Evolutionary conservation across 2,329 filamentous ascomycete species (phyloP).

Genomic region (Dothideomycetes sp.): DNA sequence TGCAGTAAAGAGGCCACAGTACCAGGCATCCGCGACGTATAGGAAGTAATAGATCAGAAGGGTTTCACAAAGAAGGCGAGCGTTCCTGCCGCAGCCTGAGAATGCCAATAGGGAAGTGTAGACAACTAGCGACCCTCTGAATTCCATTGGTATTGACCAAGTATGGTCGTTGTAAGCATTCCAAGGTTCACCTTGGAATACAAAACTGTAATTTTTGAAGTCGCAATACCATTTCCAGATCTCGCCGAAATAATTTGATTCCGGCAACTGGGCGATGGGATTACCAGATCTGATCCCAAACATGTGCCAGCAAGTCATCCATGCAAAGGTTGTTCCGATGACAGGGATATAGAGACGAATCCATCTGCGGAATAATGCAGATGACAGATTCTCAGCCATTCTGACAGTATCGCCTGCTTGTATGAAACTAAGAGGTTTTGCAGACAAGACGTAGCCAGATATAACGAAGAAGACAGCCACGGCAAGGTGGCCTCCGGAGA

Average conservation of each 20-base stretch:
- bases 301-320: slow-evolving; percentile 45
- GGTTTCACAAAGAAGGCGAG: slow-evolving; percentile 46
- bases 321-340: slow-evolving; percentile 46
- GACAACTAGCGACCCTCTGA: slow-evolving; percentile 54
- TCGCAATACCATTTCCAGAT: slow-evolving; percentile 45
- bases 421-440: slow-evolving; percentile 37
- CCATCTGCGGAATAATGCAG: slow-evolving; percentile 44
- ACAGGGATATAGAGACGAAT: slow-evolving; percentile 44
- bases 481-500: slow-evolving; percentile 53
- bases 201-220: slow-evolving; percentile 60
- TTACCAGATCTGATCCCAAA: slow-evolving; percentile 39
- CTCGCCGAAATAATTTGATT: slow-evolving; percentile 27
- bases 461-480: slow-evolving; percentile 45
- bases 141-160: slow-evolving; percentile 57
- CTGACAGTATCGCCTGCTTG: slow-evolving; percentile 32
- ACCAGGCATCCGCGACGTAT: slow-evolving; percentile 25
- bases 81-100: slow-evolving; percentile 44
- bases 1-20: slow-evolving; percentile 50
- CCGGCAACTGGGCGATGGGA: slow-evolving; percentile 18
- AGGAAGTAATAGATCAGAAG: slow-evolving; percentile 37
- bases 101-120: slow-evolving; percentile 51
- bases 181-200: slow-evolving; percentile 52
- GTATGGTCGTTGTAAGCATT: slow-evolving; percentile 50
- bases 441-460: slow-evolving; percentile 44
- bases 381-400: slow-evolving; percentile 37